These are phyloP conservation scores for Cryphonectria parasitica DNA, from an alignment of 2,329 filamentous ascomycete species.

Conservation along the genomic window DNA sequence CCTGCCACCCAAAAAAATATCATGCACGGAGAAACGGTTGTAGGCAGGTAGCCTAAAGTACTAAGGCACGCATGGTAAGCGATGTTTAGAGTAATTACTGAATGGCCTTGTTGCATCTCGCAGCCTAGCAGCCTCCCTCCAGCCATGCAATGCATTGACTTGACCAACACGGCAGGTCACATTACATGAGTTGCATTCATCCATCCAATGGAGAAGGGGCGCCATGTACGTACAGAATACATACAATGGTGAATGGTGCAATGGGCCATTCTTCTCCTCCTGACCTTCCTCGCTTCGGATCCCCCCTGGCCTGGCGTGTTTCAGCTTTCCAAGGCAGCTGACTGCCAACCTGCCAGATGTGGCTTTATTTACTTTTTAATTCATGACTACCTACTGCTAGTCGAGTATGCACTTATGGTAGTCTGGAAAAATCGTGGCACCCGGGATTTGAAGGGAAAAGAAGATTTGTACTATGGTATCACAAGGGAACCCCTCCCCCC, in stretches of 20 bases:
- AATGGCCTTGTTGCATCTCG: neutral
- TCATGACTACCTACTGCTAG: neutral
- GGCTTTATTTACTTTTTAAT: neutral
- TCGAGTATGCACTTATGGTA: neutral
- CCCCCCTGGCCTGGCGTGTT: slow-evolving; percentile 7
- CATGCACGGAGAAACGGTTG: neutral
- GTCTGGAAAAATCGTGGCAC: neutral
- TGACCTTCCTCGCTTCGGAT: neutral
- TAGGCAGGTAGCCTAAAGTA: neutral
- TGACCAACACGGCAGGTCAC: neutral
- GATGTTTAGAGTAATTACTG: neutral
- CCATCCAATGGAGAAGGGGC: neutral
- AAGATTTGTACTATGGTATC: neutral
- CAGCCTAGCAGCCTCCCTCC: neutral
- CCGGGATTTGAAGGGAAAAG: neutral
- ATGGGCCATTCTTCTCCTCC: too few relatives aligned
- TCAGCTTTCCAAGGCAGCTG: slow-evolving; percentile 13
- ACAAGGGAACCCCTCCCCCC: neutral
- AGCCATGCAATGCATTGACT: neutral
- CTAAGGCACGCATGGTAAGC: neutral
- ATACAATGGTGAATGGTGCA: neutral
- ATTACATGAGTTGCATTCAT: neutral
- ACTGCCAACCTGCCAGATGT: slow-evolving; percentile 5
- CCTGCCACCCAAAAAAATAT: neutral
- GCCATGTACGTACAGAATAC: neutral